Conservation (phyloP, 73 alveolate genomes). For the Paramecium biaurelia region DNA sequence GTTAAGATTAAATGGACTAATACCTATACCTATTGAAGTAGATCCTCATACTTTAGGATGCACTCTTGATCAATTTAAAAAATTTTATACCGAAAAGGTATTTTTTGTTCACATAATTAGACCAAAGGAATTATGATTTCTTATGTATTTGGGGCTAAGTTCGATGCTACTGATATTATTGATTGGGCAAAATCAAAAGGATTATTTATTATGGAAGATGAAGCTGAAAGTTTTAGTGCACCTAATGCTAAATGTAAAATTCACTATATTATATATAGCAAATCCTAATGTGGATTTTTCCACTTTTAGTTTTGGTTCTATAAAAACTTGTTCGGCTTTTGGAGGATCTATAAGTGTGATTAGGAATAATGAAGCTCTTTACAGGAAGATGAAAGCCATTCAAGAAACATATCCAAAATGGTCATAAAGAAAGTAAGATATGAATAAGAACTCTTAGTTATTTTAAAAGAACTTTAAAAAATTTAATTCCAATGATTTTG, state of each 20-base stretch:
- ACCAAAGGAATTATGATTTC: conserved; percentile 75
- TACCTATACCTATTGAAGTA: conserved; percentile 86
- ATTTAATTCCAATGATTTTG: conserved; percentile 28
- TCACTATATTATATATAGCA: not conserved
- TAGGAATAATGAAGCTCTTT: conserved; percentile 69
- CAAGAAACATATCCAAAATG: conserved; percentile 69
- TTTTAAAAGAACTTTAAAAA: conserved; percentile 31
- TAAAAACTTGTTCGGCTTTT: conserved; percentile 75
- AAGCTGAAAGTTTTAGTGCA: conserved; percentile 76
- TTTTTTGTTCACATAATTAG: not conserved
- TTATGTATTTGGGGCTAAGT: conserved; percentile 74
- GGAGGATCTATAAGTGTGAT: conserved; percentile 75
- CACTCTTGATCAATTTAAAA: conserved; percentile 63
- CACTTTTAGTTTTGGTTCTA: conserved; percentile 82
- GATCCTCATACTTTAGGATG: conserved; percentile 75
- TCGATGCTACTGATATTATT: conserved; percentile 67
- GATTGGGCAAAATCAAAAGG: conserved; percentile 67
- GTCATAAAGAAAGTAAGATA: not conserved
- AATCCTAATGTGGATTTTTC: conserved; percentile 68
- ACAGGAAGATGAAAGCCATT: conserved; percentile 63
- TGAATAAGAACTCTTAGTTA: not conserved
- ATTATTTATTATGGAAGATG: conserved; percentile 79
- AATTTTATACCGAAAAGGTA: conserved; percentile 50
- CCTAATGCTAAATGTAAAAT: conserved; percentile 68
- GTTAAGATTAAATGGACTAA: conserved; percentile 74